A percentile compares a stretch with the other conserved stretches of the same genome.
Evolutionary conservation across 805 yeast species (phyloP).

Genomic region (Cephaloascus fragrans): DNA sequence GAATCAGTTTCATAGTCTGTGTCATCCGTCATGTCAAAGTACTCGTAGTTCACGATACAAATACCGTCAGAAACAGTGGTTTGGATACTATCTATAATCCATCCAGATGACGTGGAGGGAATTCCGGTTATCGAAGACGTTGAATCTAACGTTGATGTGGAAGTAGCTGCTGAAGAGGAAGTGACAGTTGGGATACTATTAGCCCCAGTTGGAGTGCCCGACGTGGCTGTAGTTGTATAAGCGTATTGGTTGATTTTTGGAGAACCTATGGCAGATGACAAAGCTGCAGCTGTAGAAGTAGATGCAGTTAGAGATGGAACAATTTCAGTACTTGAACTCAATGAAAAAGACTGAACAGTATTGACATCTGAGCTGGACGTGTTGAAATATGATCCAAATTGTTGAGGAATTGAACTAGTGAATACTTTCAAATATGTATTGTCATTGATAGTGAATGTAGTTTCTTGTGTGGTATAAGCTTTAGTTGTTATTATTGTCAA

Average conservation of each 20-base stretch:
- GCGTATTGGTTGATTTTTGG: neutral
- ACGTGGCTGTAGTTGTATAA: neutral
- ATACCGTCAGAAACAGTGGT: conserved; percentile 20
- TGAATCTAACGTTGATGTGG: conserved; percentile 3
- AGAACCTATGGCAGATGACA: too few relatives aligned
- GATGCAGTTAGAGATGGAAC: neutral
- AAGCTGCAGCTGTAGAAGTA: neutral
- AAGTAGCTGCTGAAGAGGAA: too few relatives aligned
- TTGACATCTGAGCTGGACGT: too few relatives aligned
- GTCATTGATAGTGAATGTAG: neutral
- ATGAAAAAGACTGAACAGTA: too few relatives aligned
- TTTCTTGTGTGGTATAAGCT: too few relatives aligned
- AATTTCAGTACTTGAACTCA: neutral
- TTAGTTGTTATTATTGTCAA: too few relatives aligned
- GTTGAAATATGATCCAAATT: neutral
- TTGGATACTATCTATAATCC: conserved; percentile 22
- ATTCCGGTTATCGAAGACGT: neutral
- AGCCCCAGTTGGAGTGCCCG: too few relatives aligned
- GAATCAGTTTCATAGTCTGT: conserved; percentile 8
- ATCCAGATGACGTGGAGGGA: conserved; percentile 14
- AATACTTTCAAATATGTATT: neutral
- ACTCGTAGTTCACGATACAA: conserved; percentile 25
- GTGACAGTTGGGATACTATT: too few relatives aligned
- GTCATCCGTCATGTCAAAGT: conserved; percentile 17
- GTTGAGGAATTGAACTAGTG: neutral